phyloP scores from a whole-genome alignment of 1,284 basidiomycete species.

The Sphaerobolus stellatus region DNA sequence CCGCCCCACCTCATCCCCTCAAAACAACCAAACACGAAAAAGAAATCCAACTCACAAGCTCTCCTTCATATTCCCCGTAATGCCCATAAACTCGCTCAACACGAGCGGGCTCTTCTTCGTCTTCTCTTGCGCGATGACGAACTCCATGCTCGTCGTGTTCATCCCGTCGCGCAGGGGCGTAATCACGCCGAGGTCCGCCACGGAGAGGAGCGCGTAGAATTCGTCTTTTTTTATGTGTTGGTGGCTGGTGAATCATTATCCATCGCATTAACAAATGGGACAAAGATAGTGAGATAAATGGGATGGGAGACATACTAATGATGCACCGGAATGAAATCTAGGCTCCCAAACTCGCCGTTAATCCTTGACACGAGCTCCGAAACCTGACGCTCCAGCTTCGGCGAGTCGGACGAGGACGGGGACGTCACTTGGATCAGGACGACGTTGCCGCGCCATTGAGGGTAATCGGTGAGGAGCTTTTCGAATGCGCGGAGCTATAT shows the following conservation, averaged over 20 bases:
- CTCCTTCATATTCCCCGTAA: constrained; percentile 82
- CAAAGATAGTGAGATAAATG: neutral
- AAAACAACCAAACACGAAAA: constrained; percentile 3
- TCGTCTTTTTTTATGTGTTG: constrained; percentile 97
- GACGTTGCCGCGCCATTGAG: constrained; percentile 91
- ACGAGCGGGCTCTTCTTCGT: constrained; percentile 83
- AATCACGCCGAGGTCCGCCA: constrained; percentile 94
- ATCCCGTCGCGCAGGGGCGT: constrained; percentile 96
- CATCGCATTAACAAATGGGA: neutral
- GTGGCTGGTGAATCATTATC: constrained; percentile 56
- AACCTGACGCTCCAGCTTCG: constrained; percentile 91
- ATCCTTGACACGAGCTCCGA: constrained; percentile 96
- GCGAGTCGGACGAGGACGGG: constrained; percentile 91
- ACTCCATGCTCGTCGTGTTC: constrained; percentile 99
- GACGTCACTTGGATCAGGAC: constrained; percentile 83
- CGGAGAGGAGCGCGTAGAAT: constrained; percentile 95
- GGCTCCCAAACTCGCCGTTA: constrained; percentile 92
- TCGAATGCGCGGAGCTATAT: constrained; percentile 88
- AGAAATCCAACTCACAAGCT: constrained; percentile 59
- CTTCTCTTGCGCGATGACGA: constrained; percentile 88
- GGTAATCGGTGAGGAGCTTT: constrained; percentile 90
- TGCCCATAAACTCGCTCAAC: constrained; percentile 97
- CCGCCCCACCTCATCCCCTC: no score
- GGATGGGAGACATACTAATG: constrained; percentile 74
- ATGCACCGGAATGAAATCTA: constrained; percentile 98